These are phyloP conservation scores for Cyclotella choctawhatcheeana DNA, from an alignment of 108 stramenopile genomes.

Conservation along the genomic window DNA sequence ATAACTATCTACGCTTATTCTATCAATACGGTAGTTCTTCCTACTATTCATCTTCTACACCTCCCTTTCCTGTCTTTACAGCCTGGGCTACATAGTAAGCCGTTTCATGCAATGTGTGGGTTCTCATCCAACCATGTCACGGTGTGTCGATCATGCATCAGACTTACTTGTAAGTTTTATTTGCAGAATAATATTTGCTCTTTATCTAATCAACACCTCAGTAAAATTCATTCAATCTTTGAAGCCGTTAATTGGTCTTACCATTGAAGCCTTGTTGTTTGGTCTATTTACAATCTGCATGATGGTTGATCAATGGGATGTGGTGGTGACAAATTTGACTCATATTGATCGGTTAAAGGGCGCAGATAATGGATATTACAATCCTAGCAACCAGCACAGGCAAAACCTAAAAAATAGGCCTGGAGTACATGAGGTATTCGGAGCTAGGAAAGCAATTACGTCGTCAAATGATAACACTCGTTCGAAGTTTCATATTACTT, in stretches of 20 bases:
- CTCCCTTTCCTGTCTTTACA: constrained; percentile 86
- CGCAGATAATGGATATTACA: constrained; percentile 22
- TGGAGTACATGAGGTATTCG: constrained; percentile 77
- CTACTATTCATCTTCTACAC: constrained; percentile 97
- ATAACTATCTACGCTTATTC: too few relatives aligned
- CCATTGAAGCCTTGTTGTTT: constrained; percentile 89
- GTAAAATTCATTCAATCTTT: too few relatives aligned
- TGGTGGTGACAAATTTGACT: constrained; percentile 90
- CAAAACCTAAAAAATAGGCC: constrained; percentile 22
- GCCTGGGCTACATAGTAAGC: constrained; percentile 68
- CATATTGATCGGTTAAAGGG: constrained; percentile 98
- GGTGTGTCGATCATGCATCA: constrained; percentile 77
- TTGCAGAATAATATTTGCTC: too few relatives aligned
- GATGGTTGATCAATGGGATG: constrained; percentile 96
- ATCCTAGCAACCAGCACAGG: constrained; percentile 37
- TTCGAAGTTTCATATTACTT: constrained; percentile 66
- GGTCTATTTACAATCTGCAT: constrained; percentile 98
- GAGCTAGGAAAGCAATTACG: constrained; percentile 25
- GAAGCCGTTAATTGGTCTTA: constrained; percentile 66
- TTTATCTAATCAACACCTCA: too few relatives aligned
- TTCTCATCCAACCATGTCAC: constrained; percentile 22
- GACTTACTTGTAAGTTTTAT: too few relatives aligned
- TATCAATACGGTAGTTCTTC: too few relatives aligned
- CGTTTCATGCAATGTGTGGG: constrained; percentile 77
- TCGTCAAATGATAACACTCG: constrained; percentile 15